Evolutionary conservation across 2,329 filamentous ascomycete species (phyloP).

Genomic region (Penicillium olsonii): DNA sequence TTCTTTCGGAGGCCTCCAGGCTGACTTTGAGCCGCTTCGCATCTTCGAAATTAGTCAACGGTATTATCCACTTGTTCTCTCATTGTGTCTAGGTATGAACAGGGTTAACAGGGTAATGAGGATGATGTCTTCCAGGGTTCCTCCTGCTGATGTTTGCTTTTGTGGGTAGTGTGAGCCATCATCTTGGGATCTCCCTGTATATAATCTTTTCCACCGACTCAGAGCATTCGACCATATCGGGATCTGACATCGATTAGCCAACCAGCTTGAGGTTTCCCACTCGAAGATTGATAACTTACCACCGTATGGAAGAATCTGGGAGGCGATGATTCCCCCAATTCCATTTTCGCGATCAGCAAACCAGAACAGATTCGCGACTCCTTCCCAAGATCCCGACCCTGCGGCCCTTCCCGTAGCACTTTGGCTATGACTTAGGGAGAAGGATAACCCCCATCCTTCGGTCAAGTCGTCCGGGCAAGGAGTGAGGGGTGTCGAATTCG

Average conservation of each 20-base stretch:
- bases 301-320: constrained; percentile 52
- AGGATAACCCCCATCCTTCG: constrained; percentile 66
- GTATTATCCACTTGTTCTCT: too few relatives aligned
- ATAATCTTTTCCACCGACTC: neutral
- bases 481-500: constrained; percentile 53
- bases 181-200: too few relatives aligned
- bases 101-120: too few relatives aligned
- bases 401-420: constrained; percentile 55
- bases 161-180: too few relatives aligned
- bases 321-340: constrained; percentile 55
- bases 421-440: constrained; percentile 52
- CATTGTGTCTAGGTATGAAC: too few relatives aligned
- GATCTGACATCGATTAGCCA: neutral
- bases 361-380: constrained; percentile 63
- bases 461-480: constrained; percentile 44
- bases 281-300: neutral
- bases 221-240: neutral
- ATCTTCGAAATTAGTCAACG: too few relatives aligned
- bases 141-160: too few relatives aligned
- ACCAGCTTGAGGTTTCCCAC: neutral
- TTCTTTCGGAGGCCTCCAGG: too few relatives aligned
- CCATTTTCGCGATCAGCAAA: constrained; percentile 64
- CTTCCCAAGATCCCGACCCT: constrained; percentile 59
- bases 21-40: too few relatives aligned
- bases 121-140: too few relatives aligned